Evolutionary conservation across 495 filamentous ascomycete genomes (phyloP).

Genomic region (Lepraria neglecta): DNA sequence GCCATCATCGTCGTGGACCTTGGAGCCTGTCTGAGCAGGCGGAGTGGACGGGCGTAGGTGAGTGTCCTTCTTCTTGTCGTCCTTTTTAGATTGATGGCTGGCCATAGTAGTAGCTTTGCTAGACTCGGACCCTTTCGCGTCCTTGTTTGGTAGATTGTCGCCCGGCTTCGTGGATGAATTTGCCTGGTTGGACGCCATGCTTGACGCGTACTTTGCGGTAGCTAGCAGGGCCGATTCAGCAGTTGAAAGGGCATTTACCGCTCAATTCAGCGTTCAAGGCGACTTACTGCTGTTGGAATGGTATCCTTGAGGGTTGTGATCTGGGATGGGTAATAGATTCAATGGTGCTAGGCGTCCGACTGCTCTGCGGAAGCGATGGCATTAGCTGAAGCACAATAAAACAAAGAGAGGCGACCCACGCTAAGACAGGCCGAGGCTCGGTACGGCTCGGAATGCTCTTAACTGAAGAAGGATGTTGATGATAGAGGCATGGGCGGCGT

Average conservation of each 20-base stretch:
- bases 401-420: neutral
- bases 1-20: neutral
- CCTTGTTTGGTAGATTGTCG: neutral
- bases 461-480: no score
- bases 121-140: neutral
- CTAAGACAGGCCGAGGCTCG: neutral
- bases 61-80: conserved; percentile 6
- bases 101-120: neutral
- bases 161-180: neutral
- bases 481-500: no score
- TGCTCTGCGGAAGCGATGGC: neutral
- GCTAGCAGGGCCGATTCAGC: neutral
- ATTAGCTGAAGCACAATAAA: neutral
- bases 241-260: neutral
- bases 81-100: neutral
- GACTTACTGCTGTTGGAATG: neutral
- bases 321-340: neutral
- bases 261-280: neutral
- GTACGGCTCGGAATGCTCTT: neutral
- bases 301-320: neutral
- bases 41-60: conserved; percentile 14
- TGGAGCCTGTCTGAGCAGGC: conserved; percentile 8
- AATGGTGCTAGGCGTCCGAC: neutral
- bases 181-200: neutral
- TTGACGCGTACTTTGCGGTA: neutral